Base-by-base conservation (phyloP, 176 grass and related monocot species). In the Carex pumila region DNA sequence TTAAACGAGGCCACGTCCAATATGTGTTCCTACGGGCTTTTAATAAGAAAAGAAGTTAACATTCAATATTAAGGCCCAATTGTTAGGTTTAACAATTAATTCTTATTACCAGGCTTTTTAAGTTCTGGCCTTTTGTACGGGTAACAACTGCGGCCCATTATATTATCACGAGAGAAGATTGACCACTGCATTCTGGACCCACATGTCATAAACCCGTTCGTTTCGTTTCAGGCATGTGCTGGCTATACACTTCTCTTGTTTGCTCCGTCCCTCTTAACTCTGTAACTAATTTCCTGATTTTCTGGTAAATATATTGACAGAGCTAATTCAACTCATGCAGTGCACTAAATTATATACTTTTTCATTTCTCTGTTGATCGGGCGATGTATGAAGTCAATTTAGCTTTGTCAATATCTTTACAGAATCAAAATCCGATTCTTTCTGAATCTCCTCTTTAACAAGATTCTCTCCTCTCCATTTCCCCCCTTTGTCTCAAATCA, bases 401-500 rank as follows among this genome's bases (percentile, higher is more conserved):
- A 39, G 37, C 37, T 39, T 5, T 39, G 37, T 39, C 37, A 39
- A 39, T 39, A 39, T 39, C 37, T 39, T 39, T 50, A 22, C 3
- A 31, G 31, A 34, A 67, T 5, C 64, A 67, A 36, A 36, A 67
- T 32, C 15, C 29, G 9, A 67, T 67, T 67, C 57, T 50, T 81
- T 65, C 32, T 66, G 66, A 81, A 66, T 66, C 9, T 34, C 12
- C 36, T 30, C 68, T 69, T 21, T 61, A 81, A 50, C 10, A 84
- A 58, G 60, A 87, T 66, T 54, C 37, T 68, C 11, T 60, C 14
- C 0, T 11, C 3, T 45, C 15, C 15, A 36, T 17, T 22, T 5
- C 11, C 70, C 36, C 36, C 18, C 56, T 22, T 29, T 9, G 18
- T 71, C 87, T 61, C 75, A 69, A 61, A 89, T 87, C 87, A 98